Conservation (phyloP, 78 protist species). For the Anaeramoeba flamelloides region DNA sequence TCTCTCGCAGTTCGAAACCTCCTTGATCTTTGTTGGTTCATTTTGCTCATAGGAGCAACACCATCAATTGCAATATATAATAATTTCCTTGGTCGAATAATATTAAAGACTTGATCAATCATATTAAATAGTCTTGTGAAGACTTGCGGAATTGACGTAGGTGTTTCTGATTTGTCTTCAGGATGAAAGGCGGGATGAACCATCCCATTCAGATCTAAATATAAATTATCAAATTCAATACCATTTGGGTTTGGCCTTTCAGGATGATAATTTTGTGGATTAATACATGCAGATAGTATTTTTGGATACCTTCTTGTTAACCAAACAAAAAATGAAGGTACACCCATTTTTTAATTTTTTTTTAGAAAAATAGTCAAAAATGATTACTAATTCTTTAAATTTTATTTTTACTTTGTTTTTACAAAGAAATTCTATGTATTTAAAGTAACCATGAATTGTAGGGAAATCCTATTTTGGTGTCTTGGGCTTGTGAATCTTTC, state of each 20-base stretch:
- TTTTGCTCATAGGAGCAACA: conserved; percentile 95
- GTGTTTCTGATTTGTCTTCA: conserved; percentile 11
- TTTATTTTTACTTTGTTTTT: too few relatives aligned
- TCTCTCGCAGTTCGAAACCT: too few relatives aligned
- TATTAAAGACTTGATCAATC: conserved; percentile 72
- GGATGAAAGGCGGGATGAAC: conserved; percentile 90
- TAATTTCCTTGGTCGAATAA: conserved; percentile 84
- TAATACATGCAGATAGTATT: background rate
- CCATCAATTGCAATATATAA: conserved; percentile 74
- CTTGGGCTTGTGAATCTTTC: too few relatives aligned
- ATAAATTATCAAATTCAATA: conserved; percentile 75
- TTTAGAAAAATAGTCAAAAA: too few relatives aligned
- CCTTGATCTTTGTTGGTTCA: conserved; percentile 77
- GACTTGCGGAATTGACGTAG: conserved; percentile 32
- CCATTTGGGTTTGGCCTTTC: conserved; percentile 55
- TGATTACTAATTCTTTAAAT: too few relatives aligned
- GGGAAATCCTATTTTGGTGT: too few relatives aligned
- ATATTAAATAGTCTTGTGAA: conserved; percentile 56
- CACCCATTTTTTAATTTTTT: conserved; percentile 1
- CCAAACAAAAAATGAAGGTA: background rate
- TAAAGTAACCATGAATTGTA: too few relatives aligned
- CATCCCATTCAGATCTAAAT: conserved; percentile 90
- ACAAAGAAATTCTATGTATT: too few relatives aligned
- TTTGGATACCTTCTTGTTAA: background rate
- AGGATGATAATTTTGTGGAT: background rate